phyloP scores from a whole-genome alignment of 805 yeast genomes.

The Lipomyces yamanashiensis region DNA sequence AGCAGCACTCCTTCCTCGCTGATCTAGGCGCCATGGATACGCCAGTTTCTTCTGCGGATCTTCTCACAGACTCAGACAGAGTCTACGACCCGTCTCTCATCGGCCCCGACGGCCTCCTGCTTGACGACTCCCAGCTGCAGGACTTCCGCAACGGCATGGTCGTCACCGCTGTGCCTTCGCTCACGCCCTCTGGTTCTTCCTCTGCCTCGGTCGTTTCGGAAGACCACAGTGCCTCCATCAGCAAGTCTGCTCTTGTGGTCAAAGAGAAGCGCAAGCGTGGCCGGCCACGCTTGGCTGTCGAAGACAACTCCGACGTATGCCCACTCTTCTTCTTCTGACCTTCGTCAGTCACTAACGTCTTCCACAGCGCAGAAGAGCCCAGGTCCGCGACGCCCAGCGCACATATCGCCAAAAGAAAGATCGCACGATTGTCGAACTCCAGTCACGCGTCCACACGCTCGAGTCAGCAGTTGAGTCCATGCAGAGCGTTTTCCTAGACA shows the following conservation, averaged over 20 bases:
- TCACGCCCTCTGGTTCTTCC: not conserved
- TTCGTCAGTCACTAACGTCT: not conserved
- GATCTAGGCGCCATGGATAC: too few species aligned
- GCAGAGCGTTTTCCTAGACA: slow-evolving; percentile 16
- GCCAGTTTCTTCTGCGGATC: too few species aligned
- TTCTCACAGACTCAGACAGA: too few species aligned
- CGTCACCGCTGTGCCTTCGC: too few species aligned
- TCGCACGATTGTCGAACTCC: slow-evolving; percentile 14
- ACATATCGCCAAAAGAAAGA: slow-evolving; percentile 27
- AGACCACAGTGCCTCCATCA: not conserved
- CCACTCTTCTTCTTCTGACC: not conserved
- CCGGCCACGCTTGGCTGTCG: slow-evolving; percentile 3
- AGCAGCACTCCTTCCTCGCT: too few species aligned
- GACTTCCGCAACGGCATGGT: too few species aligned
- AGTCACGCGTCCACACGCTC: slow-evolving; percentile 11
- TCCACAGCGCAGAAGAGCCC: slow-evolving; percentile 20
- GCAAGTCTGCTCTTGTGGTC: not conserved
- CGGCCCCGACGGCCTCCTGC: too few species aligned
- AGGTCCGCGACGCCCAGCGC: slow-evolving; percentile 28
- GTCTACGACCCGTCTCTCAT: too few species aligned
- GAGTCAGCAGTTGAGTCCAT: slow-evolving; percentile 15
- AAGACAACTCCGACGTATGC: slow-evolving; percentile 4
- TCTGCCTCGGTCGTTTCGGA: not conserved
- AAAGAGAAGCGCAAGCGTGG: slow-evolving; percentile 8
- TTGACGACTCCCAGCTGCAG: too few species aligned